A percentile compares a stretch with the other conserved stretches of the same genome.
phyloP scores from a whole-genome alignment of 257 asterid genomes.

The Nicotiana attenuata region DNA sequence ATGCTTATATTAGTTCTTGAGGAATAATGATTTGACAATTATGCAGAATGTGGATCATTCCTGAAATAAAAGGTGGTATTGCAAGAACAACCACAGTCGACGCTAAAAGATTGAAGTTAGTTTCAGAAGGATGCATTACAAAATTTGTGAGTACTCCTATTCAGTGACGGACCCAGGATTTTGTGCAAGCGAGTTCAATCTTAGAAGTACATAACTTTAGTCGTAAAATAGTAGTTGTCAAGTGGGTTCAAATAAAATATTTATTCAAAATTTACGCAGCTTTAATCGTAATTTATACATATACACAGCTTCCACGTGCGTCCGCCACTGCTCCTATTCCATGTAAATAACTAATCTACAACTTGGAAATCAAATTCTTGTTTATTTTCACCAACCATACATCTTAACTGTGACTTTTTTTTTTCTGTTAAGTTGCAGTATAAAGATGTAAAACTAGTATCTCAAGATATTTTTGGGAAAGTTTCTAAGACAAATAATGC shows the following conservation, averaged over 20 bases:
- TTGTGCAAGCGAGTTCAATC: no score
- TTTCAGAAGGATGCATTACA: constrained; percentile 69
- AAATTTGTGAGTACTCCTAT: constrained; percentile 44
- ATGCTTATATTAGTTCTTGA: no score
- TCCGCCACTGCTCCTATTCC: no score
- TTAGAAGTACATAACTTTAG: no score
- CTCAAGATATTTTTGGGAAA: constrained; percentile 45
- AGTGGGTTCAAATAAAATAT: no score
- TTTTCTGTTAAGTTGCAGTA: constrained; percentile 23
- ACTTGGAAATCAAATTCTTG: not conserved
- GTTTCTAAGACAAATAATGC: constrained; percentile 42
- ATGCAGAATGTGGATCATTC: constrained; percentile 44
- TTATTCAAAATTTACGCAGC: no score
- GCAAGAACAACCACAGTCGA: constrained; percentile 58
- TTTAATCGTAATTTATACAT: no score
- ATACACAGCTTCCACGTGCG: no score
- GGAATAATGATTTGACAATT: not conserved
- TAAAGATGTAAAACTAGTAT: constrained; percentile 40
- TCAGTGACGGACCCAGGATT: no score
- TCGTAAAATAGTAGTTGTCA: no score
- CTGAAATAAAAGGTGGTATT: constrained; percentile 58
- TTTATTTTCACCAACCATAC: not conserved
- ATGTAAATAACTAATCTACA: no score
- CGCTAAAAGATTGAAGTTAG: constrained; percentile 54
- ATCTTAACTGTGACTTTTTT: no score